A percentile compares a stretch with the other conserved stretches of the same genome.
These are phyloP conservation scores for Allomyces javanicus DNA, from an alignment of 192 early-diverging fungal species.

Conservation along the genomic window DNA sequence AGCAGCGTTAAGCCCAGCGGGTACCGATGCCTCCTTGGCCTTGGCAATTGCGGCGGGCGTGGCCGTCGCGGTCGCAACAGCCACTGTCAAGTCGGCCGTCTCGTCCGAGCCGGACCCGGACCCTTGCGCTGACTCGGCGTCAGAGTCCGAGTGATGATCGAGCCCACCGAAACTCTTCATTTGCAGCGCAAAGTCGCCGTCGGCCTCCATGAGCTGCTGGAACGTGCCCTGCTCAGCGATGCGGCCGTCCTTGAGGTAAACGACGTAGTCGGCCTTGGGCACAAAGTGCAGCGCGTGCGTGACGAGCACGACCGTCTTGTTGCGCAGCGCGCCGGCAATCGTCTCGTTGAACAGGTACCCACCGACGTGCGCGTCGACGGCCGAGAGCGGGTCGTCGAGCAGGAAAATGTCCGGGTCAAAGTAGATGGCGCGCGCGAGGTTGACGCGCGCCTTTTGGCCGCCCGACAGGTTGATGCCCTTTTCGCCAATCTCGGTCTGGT, in stretches of 20 bases:
- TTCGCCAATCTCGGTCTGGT: slow-evolving; percentile 62
- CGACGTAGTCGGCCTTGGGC: slow-evolving; percentile 35
- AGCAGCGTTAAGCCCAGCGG: no score
- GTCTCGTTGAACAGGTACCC: slow-evolving; percentile 18
- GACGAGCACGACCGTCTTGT: background rate
- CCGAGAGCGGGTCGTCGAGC: slow-evolving; percentile 70
- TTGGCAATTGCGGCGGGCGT: no score
- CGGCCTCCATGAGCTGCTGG: slow-evolving; percentile 37
- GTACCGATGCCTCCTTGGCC: no score
- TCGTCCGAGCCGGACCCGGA: no score
- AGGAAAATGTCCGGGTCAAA: slow-evolving; percentile 53
- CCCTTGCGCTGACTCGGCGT: no score
- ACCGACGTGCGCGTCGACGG: slow-evolving; percentile 59
- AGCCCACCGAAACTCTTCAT: no score
- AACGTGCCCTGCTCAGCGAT: slow-evolving; percentile 49
- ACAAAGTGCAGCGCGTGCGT: slow-evolving; percentile 66
- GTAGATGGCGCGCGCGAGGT: slow-evolving; percentile 52
- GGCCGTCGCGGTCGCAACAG: no score
- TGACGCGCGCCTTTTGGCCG: slow-evolving; percentile 62
- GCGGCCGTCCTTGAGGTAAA: slow-evolving; percentile 53
- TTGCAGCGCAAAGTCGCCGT: slow-evolving; percentile 22
- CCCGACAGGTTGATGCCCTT: slow-evolving; percentile 79
- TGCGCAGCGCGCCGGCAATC: slow-evolving; percentile 10
- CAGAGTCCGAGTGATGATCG: no score
- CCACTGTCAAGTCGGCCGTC: no score